Evolutionary conservation across 2,329 filamentous ascomycete genomes (phyloP).

Genomic region (Aspergillus sp.): DNA sequence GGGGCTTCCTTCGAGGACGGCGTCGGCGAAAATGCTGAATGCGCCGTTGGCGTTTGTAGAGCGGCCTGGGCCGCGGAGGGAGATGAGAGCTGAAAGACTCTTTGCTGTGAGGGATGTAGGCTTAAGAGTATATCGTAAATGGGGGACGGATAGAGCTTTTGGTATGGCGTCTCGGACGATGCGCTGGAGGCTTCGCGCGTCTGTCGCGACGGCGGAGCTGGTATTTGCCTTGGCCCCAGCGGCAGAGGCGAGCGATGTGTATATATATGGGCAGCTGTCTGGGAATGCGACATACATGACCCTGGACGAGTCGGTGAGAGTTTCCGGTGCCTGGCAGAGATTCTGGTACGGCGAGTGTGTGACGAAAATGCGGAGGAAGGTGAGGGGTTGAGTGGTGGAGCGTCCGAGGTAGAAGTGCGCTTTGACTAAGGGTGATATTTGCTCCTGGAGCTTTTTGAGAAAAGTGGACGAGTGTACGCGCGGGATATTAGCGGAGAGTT

Average conservation of each 20-base stretch:
- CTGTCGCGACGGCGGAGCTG: constrained; percentile 35
- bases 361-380: constrained; percentile 76
- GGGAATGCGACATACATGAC: constrained; percentile 82
- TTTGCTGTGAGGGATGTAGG: constrained; percentile 68
- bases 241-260: constrained; percentile 54
- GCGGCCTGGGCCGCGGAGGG: constrained; percentile 67
- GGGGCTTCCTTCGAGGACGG: constrained; percentile 52
- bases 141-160: constrained; percentile 74
- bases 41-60: constrained; percentile 72
- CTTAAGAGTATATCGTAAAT: constrained; percentile 69
- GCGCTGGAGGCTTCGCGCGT: constrained; percentile 65
- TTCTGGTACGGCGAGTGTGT: constrained; percentile 76
- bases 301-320: constrained; percentile 60
- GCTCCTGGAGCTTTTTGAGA: constrained; percentile 70
- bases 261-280: constrained; percentile 74
- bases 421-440: constrained; percentile 76
- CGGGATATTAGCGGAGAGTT: constrained; percentile 51
- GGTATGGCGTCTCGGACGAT: constrained; percentile 77
- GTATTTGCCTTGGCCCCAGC: constrained; percentile 36
- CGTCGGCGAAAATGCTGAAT: constrained; percentile 76
- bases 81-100: constrained; percentile 68
- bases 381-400: constrained; percentile 63
- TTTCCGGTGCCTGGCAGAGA: constrained; percentile 40
- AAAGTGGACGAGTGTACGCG: constrained; percentile 81
- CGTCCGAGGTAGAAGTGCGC: constrained; percentile 79